Conservation (phyloP, 164 flowering plant genomes). For the Tetrastigma voinierianum region DNA sequence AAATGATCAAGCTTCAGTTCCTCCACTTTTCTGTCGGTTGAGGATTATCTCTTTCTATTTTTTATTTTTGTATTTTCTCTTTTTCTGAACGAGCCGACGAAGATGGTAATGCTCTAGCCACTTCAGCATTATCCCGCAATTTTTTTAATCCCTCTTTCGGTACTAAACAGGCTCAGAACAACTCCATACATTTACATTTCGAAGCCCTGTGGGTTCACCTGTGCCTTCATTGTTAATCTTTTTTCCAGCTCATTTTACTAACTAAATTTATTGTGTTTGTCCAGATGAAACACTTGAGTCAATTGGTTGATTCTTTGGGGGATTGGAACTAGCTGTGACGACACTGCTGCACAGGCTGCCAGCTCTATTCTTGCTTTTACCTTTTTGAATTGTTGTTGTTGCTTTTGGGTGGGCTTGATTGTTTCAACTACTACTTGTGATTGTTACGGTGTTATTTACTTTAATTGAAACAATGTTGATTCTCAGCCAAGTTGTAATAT, state of each 20-base stretch:
- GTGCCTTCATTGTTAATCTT: constrained; percentile 5
- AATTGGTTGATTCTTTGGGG: constrained; percentile 76
- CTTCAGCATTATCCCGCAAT: no score
- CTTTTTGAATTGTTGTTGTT: constrained; percentile 1
- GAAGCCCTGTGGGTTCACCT: no score
- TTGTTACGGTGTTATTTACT: neutral
- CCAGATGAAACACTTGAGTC: constrained; percentile 1
- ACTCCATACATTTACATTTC: neutral
- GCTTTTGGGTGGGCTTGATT: constrained; percentile 2
- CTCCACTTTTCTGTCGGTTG: no score
- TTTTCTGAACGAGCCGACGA: no score
- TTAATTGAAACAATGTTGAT: constrained; percentile 87
- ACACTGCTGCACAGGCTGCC: constrained; percentile 92
- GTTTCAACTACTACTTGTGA: neutral
- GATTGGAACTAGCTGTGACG: constrained; percentile 95
- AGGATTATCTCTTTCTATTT: no score
- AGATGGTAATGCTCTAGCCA: no score
- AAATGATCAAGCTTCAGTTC: no score
- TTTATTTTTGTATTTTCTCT: no score
- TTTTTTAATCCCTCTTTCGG: no score
- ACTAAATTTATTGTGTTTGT: no score
- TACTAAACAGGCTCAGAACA: no score
- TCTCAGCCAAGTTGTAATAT: constrained; percentile 92
- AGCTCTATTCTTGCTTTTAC: constrained; percentile 12
- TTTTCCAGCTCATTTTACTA: constrained; percentile 10